phyloP scores from a whole-genome alignment of 305 asterid species.

The Fraxinus ornus region DNA sequence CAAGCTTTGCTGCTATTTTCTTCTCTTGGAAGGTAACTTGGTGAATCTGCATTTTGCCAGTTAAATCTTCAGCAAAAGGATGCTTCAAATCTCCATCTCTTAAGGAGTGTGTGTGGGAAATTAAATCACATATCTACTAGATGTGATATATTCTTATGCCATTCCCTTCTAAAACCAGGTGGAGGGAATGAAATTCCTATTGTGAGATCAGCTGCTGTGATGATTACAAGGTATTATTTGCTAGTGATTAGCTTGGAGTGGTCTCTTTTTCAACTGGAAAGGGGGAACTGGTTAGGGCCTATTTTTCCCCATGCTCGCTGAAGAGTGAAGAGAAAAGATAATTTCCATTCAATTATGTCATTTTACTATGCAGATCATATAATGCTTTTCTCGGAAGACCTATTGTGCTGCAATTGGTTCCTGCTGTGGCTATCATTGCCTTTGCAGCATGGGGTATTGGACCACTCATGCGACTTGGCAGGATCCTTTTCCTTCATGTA shows the following conservation, averaged over 20 bases:
- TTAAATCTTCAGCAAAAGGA: conserved; percentile 34
- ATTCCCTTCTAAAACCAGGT: conserved; percentile 34
- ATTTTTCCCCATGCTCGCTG: neutral
- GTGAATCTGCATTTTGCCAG: neutral
- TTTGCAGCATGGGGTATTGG: conserved; percentile 92
- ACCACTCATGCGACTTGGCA: conserved; percentile 68
- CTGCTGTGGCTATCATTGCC: conserved; percentile 67
- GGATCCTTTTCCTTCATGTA: conserved; percentile 66
- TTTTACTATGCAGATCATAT: conserved; percentile 60
- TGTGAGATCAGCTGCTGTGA: conserved; percentile 9
- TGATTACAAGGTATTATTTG: neutral
- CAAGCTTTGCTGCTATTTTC: conserved; percentile 6
- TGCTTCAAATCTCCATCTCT: conserved; percentile 32
- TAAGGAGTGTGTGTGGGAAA: conserved; percentile 26
- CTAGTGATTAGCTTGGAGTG: conserved; percentile 14
- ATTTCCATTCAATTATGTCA: neutral
- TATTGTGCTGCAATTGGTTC: conserved; percentile 56
- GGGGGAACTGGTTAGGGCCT: neutral
- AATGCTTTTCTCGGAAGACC: conserved; percentile 57
- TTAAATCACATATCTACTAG: conserved; percentile 19
- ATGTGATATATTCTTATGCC: conserved; percentile 33
- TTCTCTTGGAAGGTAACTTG: neutral
- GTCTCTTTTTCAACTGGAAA: neutral
- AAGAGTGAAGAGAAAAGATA: neutral
- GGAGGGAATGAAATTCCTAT: conserved; percentile 29